Evolutionary conservation across 306 rosid species (phyloP).

Genomic region (Pyrus communis): DNA sequence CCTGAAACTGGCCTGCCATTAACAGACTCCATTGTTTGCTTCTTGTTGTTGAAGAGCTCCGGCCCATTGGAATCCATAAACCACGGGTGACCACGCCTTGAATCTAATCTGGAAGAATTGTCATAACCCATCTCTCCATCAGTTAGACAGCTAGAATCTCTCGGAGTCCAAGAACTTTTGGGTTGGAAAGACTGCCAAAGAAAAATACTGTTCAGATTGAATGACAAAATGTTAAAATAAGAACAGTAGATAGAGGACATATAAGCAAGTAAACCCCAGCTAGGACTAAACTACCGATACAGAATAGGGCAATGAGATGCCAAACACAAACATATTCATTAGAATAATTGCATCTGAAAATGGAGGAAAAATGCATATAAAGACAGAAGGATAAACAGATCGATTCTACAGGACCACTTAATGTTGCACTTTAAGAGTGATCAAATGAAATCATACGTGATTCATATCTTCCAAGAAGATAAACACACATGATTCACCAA

Average conservation of each 20-base stretch:
- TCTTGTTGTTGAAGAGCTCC: conserved; percentile 54
- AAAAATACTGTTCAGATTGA: conserved; percentile 8
- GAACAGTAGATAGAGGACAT: background rate
- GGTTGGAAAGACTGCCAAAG: conserved; percentile 72
- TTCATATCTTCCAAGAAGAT: background rate
- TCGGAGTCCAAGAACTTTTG: conserved; percentile 68
- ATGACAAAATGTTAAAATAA: conserved; percentile 5
- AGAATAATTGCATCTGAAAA: background rate
- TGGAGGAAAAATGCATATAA: background rate
- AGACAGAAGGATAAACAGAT: background rate
- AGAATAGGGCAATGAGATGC: background rate
- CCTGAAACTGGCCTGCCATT: conserved; percentile 39
- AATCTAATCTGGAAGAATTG: conserved; percentile 61
- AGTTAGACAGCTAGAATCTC: conserved; percentile 66
- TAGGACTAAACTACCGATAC: too few species aligned
- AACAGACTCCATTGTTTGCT: conserved; percentile 67
- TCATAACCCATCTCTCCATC: conserved; percentile 79
- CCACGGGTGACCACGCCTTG: conserved; percentile 83
- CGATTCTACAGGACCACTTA: background rate
- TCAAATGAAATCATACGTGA: background rate
- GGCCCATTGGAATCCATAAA: conserved; percentile 59
- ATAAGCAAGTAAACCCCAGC: too few species aligned
- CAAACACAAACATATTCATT: background rate
- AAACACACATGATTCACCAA: background rate
- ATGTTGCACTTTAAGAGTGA: background rate